Evolutionary conservation across 805 yeast species (phyloP).

Genomic region (Suhomyces kilbournensis): DNA sequence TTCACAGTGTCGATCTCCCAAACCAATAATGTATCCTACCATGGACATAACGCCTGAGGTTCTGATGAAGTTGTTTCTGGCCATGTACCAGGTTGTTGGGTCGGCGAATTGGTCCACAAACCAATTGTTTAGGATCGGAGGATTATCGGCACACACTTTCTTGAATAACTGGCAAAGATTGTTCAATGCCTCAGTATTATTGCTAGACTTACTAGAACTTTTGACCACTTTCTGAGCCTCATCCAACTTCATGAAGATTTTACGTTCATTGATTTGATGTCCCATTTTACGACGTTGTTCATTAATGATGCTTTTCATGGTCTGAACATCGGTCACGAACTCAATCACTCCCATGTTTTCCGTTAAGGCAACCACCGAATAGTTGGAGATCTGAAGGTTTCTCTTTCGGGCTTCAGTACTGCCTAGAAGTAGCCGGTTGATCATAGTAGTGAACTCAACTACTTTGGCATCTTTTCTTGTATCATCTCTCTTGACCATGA

Average conservation of each 20-base stretch:
- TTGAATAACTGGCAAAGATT: constrained; percentile 22
- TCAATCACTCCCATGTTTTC: constrained; percentile 90
- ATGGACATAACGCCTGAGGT: constrained; percentile 95
- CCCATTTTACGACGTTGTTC: constrained; percentile 22
- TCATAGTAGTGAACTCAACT: constrained; percentile 84
- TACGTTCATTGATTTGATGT: constrained; percentile 19
- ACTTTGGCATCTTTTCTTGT: constrained; percentile 92
- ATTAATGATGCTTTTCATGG: constrained; percentile 57
- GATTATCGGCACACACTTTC: constrained; percentile 34
- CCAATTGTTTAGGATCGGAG: constrained; percentile 84
- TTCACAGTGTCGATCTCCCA: constrained; percentile 97
- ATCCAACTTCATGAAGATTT: constrained; percentile 21
- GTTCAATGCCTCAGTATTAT: constrained; percentile 11
- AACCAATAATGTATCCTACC: constrained; percentile 89
- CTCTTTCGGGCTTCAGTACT: constrained; percentile 75
- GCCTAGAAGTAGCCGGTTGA: constrained; percentile 66
- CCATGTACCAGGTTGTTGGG: constrained; percentile 81
- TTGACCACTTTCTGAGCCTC: constrained; percentile 22
- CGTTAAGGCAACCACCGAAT: constrained; percentile 83
- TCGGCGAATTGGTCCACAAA: constrained; percentile 85
- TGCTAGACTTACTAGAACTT: constrained; percentile 13
- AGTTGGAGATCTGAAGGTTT: constrained; percentile 67
- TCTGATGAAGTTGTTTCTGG: constrained; percentile 70
- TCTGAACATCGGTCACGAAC: constrained; percentile 74
- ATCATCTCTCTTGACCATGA: constrained; percentile 88